Conservation (phyloP, 2,329 filamentous ascomycete species). For the Grosmannia serpens region DNA sequence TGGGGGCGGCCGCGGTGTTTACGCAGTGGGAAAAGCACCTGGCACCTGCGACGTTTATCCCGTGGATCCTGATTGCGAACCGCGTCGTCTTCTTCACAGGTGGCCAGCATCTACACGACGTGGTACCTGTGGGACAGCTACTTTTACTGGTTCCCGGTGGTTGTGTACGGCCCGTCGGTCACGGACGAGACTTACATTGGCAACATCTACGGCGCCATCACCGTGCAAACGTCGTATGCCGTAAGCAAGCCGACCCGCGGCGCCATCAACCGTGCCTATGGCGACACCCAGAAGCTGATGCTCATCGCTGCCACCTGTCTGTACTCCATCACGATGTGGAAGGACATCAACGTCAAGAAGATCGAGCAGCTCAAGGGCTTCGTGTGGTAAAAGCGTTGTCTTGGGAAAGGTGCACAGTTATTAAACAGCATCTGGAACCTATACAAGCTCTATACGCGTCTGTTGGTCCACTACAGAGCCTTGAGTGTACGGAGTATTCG, state of each 20-base stretch:
- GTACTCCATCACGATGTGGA: constrained; percentile 7
- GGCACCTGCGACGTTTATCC: constrained; percentile 38
- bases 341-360: constrained; percentile 25
- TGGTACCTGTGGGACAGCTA: constrained; percentile 11
- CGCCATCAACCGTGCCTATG: constrained; percentile 47
- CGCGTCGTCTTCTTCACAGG: constrained; percentile 20
- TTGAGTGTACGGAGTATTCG: too few relatives aligned
- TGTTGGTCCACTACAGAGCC: too few relatives aligned
- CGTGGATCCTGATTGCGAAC: constrained; percentile 30
- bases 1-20: constrained; percentile 42
- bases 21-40: constrained; percentile 44
- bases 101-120: constrained; percentile 1
- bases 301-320: constrained; percentile 31
- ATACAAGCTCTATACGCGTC: too few relatives aligned
- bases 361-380: neutral
- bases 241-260: constrained; percentile 34
- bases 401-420: too few relatives aligned
- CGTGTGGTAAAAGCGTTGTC: neutral
- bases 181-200: constrained; percentile 10
- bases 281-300: constrained; percentile 34
- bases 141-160: constrained; percentile 12
- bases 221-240: constrained; percentile 38
- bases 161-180: constrained; percentile 10
- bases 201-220: constrained; percentile 33
- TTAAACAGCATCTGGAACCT: too few relatives aligned